Conservation (phyloP, 2,329 filamentous ascomycete species). For the Nothophaeocryptopus gaeumannii region DNA sequence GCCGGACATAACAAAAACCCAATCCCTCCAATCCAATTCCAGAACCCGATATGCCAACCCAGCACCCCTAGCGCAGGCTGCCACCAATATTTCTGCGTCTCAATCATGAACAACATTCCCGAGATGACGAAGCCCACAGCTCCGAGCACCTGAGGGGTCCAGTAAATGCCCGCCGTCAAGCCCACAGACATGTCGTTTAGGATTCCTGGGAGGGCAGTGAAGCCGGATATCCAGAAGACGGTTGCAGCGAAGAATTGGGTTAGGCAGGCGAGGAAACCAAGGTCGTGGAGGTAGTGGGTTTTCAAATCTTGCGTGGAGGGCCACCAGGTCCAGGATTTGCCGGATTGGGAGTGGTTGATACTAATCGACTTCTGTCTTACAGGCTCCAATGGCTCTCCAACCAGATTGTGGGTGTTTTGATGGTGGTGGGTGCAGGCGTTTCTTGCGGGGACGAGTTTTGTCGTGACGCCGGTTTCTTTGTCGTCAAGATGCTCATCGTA, state of each 20-base stretch:
- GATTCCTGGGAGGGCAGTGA: conserved; percentile 31
- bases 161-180: conserved; percentile 23
- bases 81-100: conserved; percentile 33
- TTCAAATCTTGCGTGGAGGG: conserved; percentile 26
- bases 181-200: conserved; percentile 18
- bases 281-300: conserved; percentile 29
- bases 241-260: conserved; percentile 28
- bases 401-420: too few species aligned
- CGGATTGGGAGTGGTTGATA: conserved; percentile 7
- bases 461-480: conserved; percentile 11
- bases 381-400: too few species aligned
- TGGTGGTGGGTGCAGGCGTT: conserved; percentile 10
- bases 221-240: conserved; percentile 30
- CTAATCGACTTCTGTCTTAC: too few species aligned
- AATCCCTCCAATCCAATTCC: conserved; percentile 29
- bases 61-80: conserved; percentile 25
- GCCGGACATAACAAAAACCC: conserved; percentile 29
- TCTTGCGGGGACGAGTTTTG: background rate
- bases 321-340: conserved; percentile 33
- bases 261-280: conserved; percentile 32
- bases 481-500: background rate
- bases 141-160: conserved; percentile 30
- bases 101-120: conserved; percentile 31
- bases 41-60: conserved; percentile 32
- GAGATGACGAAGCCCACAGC: conserved; percentile 28